Conservation (phyloP, 2,329 filamentous ascomycete genomes). For the Trichoderma hamatum region DNA sequence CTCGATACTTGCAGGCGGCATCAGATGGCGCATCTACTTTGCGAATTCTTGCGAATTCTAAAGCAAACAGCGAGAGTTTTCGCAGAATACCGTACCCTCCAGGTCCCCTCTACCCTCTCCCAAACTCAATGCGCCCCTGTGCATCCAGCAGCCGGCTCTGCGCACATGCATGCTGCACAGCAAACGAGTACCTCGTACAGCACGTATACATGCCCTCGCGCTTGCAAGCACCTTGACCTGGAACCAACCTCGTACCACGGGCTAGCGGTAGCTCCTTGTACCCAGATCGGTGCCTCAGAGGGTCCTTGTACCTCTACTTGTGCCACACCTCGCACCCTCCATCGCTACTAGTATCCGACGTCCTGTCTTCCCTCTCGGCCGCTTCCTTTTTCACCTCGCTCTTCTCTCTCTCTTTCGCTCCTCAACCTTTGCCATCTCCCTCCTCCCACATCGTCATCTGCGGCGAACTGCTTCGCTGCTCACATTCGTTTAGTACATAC, state of each 20-base stretch:
- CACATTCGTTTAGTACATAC: conserved; percentile 25
- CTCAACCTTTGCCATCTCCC: conserved; percentile 5
- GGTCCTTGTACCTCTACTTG: conserved; percentile 9
- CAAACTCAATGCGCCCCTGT: neutral
- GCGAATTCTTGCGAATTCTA: too few species aligned
- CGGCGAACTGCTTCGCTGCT: conserved; percentile 23
- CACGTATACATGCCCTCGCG: too few species aligned
- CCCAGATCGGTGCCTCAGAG: conserved; percentile 6
- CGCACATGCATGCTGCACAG: neutral
- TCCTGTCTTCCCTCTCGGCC: conserved; percentile 17
- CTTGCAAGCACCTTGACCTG: neutral
- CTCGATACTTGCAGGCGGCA: neutral
- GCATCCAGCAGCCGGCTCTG: neutral
- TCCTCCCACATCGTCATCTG: conserved; percentile 7
- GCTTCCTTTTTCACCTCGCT: conserved; percentile 10
- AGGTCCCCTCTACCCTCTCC: neutral
- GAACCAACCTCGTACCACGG: conserved; percentile 3
- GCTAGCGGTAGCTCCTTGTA: neutral
- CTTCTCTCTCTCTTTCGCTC: neutral
- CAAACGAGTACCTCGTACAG: neutral
- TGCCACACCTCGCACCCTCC: conserved; percentile 21
- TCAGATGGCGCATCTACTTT: neutral
- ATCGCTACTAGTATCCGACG: conserved; percentile 11
- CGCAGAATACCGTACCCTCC: neutral
- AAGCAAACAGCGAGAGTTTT: neutral